Base-by-base conservation (phyloP, 371 early-diverging fungal genomes). In the Blastocladiella emersonii region DNA sequence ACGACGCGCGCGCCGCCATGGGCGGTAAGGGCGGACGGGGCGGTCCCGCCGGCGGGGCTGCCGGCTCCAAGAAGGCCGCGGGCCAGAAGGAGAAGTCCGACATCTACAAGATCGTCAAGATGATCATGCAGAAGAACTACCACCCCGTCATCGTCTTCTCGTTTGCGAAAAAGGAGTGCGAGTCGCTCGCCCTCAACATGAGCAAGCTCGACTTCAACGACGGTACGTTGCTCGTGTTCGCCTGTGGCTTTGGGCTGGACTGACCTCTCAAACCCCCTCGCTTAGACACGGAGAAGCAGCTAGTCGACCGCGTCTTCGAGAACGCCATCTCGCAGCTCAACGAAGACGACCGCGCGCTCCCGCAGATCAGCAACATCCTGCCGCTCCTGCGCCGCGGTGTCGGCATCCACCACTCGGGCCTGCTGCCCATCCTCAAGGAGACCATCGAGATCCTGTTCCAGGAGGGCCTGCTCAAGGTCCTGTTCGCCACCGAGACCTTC, bases 401-500 rank as follows among this genome's bases (percentile, higher is more conserved):
- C 66, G 99, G 99, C 53, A 93, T 99, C 64, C 99, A 99, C 80
- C 99, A 99, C 75, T 94, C 96, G 68, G 99, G 99, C 48, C 76
- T 99, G 39, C 77, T 99, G 61, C 99, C 99, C 1, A 95, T 99
- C 53, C 79, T 99, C 65, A 99, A 99, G 75, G 99, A 99, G 78
- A 92, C 98, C 15, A 97, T 99, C 41, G 99, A 99, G 78, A 93
- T 99, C 64, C 81, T 99, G 35, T 99, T 99, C 83, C 98, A 98
- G 73, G 98, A 99, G 78, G 93, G 93, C 44, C 75, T 99, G 57
- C 70, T 99, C 43, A 99, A 99, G 78, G 94, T 98, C 21, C 78
- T 99, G 43, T 99, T 99, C 86, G 99, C 99, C 43, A 99, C 99
- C 1, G 99, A 99, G 73, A 99, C 99, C 0, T 99, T 99, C 78